Percentiles rank a stretch among this genome's conserved stretches.
phyloP scores from a whole-genome alignment of 352 stramenopile species.

The Phytophthora syringae region DNA sequence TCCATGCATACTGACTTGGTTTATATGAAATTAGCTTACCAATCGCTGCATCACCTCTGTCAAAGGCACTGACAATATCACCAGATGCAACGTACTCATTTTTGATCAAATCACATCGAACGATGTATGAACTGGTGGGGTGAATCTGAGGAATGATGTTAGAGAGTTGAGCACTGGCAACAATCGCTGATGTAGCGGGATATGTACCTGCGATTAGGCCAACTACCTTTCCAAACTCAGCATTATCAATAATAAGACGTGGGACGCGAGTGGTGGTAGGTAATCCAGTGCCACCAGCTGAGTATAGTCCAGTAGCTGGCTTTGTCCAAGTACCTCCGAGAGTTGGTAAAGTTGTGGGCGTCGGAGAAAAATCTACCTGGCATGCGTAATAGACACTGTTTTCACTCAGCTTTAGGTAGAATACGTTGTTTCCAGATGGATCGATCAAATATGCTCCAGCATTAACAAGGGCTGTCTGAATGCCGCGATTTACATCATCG shows the following conservation, averaged over 20 bases:
- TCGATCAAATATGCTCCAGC: conserved; percentile 21
- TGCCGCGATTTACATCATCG: conserved; percentile 7
- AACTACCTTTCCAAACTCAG: conserved; percentile 21
- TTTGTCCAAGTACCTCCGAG: conserved; percentile 1
- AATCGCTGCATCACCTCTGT: conserved; percentile 4
- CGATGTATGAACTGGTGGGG: conserved; percentile 20
- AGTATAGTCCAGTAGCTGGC: conserved; percentile 18
- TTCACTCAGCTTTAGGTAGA: conserved; percentile 12
- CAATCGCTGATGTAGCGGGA: conserved; percentile 8
- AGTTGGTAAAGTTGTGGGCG: conserved; percentile 15
- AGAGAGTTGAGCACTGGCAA: conserved; percentile 4
- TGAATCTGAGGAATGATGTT: conserved; percentile 26
- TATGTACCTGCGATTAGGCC: conserved; percentile 17
- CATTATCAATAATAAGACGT: conserved; percentile 25
- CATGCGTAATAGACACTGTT: conserved; percentile 21
- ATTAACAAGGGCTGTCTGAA: conserved; percentile 14
- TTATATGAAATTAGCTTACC: conserved; percentile 18
- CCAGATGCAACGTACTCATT: conserved; percentile 21
- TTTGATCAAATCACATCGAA: conserved; percentile 30
- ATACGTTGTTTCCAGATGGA: conserved; percentile 15
- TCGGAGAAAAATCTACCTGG: conserved; percentile 9
- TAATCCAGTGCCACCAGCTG: conserved; percentile 12
- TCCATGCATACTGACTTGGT: conserved; percentile 29
- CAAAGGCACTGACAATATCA: conserved; percentile 12
- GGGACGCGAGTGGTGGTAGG: conserved; percentile 20